These are phyloP conservation scores for Cyberlindnera veronae DNA, from an alignment of 805 yeast genomes.

Conservation along the genomic window DNA sequence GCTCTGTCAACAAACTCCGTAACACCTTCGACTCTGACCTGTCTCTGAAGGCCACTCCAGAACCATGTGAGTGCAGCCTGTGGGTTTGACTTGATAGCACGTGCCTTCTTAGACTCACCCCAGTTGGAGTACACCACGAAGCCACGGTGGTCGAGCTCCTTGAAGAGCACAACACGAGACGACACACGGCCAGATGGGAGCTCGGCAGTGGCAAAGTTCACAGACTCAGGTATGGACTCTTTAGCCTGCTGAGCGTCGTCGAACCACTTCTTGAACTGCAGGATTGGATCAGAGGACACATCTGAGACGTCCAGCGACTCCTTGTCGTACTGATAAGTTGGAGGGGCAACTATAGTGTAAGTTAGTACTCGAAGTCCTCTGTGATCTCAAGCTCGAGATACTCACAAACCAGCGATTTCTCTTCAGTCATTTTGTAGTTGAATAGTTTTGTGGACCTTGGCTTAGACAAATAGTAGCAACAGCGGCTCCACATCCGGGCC, in stretches of 20 bases:
- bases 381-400: not conserved
- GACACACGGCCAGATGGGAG: conserved; percentile 90
- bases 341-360: conserved; percentile 60
- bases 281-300: conserved; percentile 57
- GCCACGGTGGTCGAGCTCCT: conserved; percentile 84
- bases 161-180: conserved; percentile 78
- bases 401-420: conserved; percentile 26
- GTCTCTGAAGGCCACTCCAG: conserved; percentile 90
- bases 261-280: conserved; percentile 84
- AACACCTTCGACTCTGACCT: conserved; percentile 87
- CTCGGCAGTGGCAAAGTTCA: conserved; percentile 84
- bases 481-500: too few relatives aligned
- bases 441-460: too few relatives aligned
- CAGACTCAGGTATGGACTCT: conserved; percentile 74
- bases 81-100: conserved; percentile 68
- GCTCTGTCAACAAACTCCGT: conserved; percentile 72
- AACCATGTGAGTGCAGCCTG: conserved; percentile 83
- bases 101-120: conserved; percentile 78
- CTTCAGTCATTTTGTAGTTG: conserved; percentile 15
- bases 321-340: conserved; percentile 83
- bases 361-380: not conserved
- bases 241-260: conserved; percentile 58
- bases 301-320: conserved; percentile 53
- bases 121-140: conserved; percentile 89
- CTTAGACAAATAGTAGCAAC: too few relatives aligned